A percentile compares a stretch with the other conserved stretches of the same genome.
Conservation (phyloP, 345 rosid species). For the Moricandia arvensis region DNA sequence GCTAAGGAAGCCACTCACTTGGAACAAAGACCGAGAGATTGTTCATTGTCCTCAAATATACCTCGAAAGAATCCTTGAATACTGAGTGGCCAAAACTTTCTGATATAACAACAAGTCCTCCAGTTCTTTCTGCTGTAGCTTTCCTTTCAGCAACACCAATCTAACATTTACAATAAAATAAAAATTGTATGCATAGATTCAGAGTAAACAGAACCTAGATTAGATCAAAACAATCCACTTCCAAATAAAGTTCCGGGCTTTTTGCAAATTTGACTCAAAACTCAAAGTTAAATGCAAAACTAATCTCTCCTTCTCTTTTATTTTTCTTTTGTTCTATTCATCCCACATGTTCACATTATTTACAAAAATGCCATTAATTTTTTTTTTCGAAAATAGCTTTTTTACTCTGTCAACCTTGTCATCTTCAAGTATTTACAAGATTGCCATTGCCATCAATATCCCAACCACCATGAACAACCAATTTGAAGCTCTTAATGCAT, state of each 20-base stretch:
- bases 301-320: too few species aligned
- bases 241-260: slow-evolving; percentile 17
- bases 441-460: too few species aligned
- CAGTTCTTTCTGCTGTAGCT: slow-evolving; percentile 87
- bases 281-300: too few species aligned
- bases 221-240: slow-evolving; percentile 2
- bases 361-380: too few species aligned
- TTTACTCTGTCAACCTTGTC: too few species aligned
- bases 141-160: slow-evolving; percentile 99
- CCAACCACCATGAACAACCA: too few species aligned
- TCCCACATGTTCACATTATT: too few species aligned
- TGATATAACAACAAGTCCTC: slow-evolving; percentile 91
- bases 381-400: too few species aligned
- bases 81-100: slow-evolving; percentile 99
- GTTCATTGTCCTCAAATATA: slow-evolving; percentile 85
- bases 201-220: slow-evolving; percentile 2
- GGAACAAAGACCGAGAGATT: slow-evolving; percentile 87
- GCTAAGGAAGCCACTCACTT: slow-evolving; percentile 55
- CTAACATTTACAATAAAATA: slow-evolving; percentile 35
- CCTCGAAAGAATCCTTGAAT: slow-evolving; percentile 88
- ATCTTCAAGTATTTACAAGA: too few species aligned
- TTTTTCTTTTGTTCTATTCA: too few species aligned
- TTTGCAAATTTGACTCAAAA: too few species aligned
- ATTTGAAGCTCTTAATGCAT: too few species aligned
- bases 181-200: not conserved